Percentiles rank a stretch among this genome's conserved stretches.
phyloP scores from a whole-genome alignment of 202 grass and related monocot species.

The Tripidium arundinaceum region DNA sequence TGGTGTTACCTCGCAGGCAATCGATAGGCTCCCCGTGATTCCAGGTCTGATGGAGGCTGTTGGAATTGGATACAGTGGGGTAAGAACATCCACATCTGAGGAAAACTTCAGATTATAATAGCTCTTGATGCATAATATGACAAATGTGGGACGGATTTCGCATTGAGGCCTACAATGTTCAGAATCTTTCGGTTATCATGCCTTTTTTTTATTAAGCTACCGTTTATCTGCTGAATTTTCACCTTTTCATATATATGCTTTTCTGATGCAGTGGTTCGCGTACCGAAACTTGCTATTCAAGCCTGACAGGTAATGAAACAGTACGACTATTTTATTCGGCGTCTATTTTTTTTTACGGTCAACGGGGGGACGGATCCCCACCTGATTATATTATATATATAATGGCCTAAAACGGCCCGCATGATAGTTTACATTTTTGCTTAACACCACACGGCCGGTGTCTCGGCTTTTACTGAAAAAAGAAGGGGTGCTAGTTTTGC shows the following conservation, averaged over 20 bases:
- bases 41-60: slow-evolving; percentile 76
- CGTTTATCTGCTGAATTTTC: not conserved
- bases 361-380: too few relatives aligned
- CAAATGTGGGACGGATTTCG: not conserved
- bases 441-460: too few relatives aligned
- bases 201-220: not conserved
- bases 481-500: too few relatives aligned
- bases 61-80: slow-evolving; percentile 80
- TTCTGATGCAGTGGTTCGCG: slow-evolving; percentile 69
- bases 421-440: too few relatives aligned
- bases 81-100: slow-evolving; percentile 21
- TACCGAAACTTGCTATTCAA: slow-evolving; percentile 82
- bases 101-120: not conserved
- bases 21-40: slow-evolving; percentile 80
- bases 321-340: not conserved
- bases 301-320: slow-evolving; percentile 64
- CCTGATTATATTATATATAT: too few relatives aligned
- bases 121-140: not conserved
- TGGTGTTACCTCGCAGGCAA: slow-evolving; percentile 46
- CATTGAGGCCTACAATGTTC: not conserved
- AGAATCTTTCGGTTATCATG: not conserved
- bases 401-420: too few relatives aligned
- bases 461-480: too few relatives aligned
- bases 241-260: not conserved
- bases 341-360: too few relatives aligned